Base-by-base conservation (phyloP, 768 basidiomycete genomes). In the Rhodotorula paludigena region DNA sequence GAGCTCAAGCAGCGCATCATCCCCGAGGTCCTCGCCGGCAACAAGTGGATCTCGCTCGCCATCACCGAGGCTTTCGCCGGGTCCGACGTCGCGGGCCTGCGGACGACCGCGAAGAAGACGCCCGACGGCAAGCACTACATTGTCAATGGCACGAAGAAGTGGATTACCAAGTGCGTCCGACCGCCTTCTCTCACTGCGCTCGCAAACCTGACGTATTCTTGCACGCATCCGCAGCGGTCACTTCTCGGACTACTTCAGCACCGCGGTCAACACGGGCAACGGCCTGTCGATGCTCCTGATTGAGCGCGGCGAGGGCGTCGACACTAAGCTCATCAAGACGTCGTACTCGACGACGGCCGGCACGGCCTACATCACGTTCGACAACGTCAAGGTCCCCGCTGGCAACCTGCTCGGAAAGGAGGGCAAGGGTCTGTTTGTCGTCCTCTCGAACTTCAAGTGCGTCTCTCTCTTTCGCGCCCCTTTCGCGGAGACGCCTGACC, bases 201-300 rank as follows among this genome's bases (percentile, higher is more conserved):
- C 11, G 12, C 14, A n/a, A 28, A 16, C 2, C n/a, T 30, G 59
- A 57, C 60, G 57, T 63, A n/a, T n/a, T n/a, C n/a, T n/a, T n/a
- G n/a, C n/a, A n/a, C n/a, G 60, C 64, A 66, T 64, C 28, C 66
- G 66, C 38, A 64, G 60, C 63, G 66, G 71, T 28, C n/a, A 65
- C 63, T 68, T 72, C 47, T 42, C 62, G 14, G 70, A 72, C 63
- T 74, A 72, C 63, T 74, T 74, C 57, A 58, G 58, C 21, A 60
- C 62, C 38, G 74, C 63, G 18, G 64, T 67, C 57, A 66, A 71
- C 53, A 74, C 71, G 5, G 74, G 74, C 52, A 71, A 71, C 36
- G 77, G 74, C 20, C 65, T 75, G n/a, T 76, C 74, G n/a, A 60
- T 77, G 60, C 73, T 77, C 52, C 67, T 77, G 41, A 74, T 77